These are phyloP conservation scores for Fusarium sterilihyphosum DNA, from an alignment of 2,329 filamentous ascomycete genomes.

Conservation along the genomic window DNA sequence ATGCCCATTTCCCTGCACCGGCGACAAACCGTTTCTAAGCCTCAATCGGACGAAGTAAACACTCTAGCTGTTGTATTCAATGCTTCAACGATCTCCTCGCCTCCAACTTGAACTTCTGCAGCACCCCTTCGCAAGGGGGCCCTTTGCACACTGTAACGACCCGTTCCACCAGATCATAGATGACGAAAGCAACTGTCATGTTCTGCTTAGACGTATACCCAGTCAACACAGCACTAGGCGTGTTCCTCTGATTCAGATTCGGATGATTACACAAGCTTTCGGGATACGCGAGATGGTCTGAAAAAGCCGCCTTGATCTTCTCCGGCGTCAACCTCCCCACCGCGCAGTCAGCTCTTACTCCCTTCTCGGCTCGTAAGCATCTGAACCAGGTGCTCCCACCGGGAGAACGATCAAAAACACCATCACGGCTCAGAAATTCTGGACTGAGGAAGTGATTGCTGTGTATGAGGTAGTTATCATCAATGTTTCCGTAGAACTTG, in stretches of 20 bases:
- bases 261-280: not conserved
- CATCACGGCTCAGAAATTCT: not conserved
- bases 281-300: not conserved
- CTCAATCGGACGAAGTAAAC: no score
- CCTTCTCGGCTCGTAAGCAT: not conserved
- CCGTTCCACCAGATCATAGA: not conserved
- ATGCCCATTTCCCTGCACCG: no score
- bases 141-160: not conserved
- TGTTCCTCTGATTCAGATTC: not conserved
- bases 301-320: not conserved
- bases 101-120: not conserved
- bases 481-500: not conserved
- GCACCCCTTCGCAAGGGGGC: not conserved
- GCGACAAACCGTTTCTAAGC: no score
- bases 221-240: not conserved
- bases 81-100: not conserved
- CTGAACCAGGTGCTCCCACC: not conserved
- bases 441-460: not conserved
- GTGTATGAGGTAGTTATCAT: not conserved
- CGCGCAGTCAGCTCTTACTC: not conserved
- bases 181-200: not conserved
- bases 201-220: not conserved
- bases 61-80: rapidly evolving
- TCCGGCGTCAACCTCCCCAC: not conserved
- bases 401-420: not conserved